Evolutionary conservation across 805 yeast species (phyloP).

Genomic region (Starmera quercuum): DNA sequence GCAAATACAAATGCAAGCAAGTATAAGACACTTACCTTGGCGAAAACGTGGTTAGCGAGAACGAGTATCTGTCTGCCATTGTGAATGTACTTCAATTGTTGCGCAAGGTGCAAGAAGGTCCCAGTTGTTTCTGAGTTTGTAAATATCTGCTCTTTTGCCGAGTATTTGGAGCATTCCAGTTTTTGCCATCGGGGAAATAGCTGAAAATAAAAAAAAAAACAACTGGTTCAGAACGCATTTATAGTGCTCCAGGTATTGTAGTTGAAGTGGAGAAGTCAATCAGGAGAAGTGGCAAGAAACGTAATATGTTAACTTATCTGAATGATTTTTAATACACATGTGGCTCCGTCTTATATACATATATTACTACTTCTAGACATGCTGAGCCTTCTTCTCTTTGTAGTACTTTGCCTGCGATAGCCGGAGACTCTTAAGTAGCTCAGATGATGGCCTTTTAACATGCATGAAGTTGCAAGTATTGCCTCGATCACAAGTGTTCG

Average conservation of each 20-base stretch:
- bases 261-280: neutral
- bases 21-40: constrained; percentile 54
- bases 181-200: too few species aligned
- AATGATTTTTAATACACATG: too few species aligned
- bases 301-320: too few species aligned
- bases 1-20: neutral
- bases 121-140: too few species aligned
- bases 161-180: too few species aligned
- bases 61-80: constrained; percentile 98
- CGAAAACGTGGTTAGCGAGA: constrained; percentile 94
- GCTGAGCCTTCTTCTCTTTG: constrained; percentile 2
- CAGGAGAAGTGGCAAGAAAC: too few species aligned
- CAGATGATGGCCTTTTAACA: constrained; percentile 45
- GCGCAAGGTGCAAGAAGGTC: too few species aligned
- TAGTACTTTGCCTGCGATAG: constrained; percentile 28
- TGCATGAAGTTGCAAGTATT: constrained; percentile 87
- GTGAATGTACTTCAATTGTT: too few species aligned
- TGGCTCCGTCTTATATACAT: too few species aligned
- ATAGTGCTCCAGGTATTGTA: neutral
- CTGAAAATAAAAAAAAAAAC: neutral
- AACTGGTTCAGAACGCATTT: neutral
- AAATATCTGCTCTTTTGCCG: too few species aligned
- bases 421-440: constrained; percentile 34
- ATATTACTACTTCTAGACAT: too few species aligned
- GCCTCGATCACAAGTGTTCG: constrained; percentile 63